Evolutionary conservation across 2,329 filamentous ascomycete genomes (phyloP), one percentile per base, ranked within the genome.

Genomic region (Aureobasidium lini): DNA sequence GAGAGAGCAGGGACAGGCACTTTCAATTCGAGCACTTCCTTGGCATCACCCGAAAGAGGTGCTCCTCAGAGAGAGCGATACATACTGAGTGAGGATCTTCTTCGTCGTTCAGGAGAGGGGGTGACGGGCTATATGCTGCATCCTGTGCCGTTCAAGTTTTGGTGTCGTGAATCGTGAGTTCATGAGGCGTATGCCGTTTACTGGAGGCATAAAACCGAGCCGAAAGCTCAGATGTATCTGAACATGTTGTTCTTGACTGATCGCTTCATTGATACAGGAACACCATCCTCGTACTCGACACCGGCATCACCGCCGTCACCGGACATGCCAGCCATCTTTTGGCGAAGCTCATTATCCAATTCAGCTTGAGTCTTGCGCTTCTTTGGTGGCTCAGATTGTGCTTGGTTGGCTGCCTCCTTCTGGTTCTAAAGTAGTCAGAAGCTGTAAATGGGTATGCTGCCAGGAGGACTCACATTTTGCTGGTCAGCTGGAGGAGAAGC

Each of bases 191-290:
- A 23, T 23, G 23, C 23, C 23, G 3, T 23, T 23, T 23, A 23
- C 23, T 3, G 23, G 4, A 23, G 23, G 23, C 23, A 23, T 3
- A 36, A 4, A 9, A 13, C 2, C 9, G 7, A 18, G 7, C 2
- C 7, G n/a, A 28, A 28, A 1, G 34, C 48, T 72, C 66, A 84
- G 18, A 89, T 89, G 61, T 87, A 81, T 15, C 87, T 77, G 69
- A 91, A 91, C 87, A 90, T 90, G 66, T 90, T 90, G 56, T 86
- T 83, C 69, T 81, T 85, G 10, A 92, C 88, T 37, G 85, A 81
- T 52, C 87, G 77, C 73, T 90, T 91, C 80, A 92, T 86, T 0
- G 85, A 78, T 6, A 84, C 84, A 0, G 88, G 83, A 69, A 86
- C 81, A 0, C 89, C 89, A 65, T 89, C 81, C 70, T 92, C 88